Conservation (phyloP, 345 rosid species). For the Salix exigua region DNA sequence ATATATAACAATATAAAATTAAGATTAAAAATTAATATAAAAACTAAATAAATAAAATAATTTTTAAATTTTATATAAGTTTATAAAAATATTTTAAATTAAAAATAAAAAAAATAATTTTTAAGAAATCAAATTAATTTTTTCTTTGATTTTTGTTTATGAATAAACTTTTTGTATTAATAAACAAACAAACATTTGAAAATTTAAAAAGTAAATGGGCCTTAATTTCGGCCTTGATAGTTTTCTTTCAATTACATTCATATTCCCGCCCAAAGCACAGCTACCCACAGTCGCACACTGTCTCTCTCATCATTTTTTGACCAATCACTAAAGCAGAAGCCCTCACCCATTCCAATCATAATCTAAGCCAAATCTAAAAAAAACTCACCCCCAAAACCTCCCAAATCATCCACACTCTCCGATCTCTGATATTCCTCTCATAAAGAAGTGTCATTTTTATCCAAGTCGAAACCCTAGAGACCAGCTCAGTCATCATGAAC, state of each 20-base stretch:
- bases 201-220: too few relatives aligned
- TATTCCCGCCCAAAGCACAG: conserved; percentile 32
- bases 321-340: not conserved
- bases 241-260: conserved; percentile 17
- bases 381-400: not conserved
- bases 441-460: conserved; percentile 3
- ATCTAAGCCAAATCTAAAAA: not conserved
- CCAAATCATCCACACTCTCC: conserved; percentile 19
- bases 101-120: not conserved
- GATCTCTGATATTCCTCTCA: conserved; percentile 12
- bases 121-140: too few relatives aligned
- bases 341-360: conserved; percentile 9
- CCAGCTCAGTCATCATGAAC: conserved; percentile 47
- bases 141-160: too few relatives aligned
- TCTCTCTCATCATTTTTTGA: conserved; percentile 3
- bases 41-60: too few relatives aligned
- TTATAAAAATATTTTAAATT: too few relatives aligned
- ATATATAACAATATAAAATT: too few relatives aligned
- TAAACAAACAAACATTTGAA: too few relatives aligned
- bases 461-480: conserved; percentile 25
- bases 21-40: too few relatives aligned
- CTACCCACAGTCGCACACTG: conserved; percentile 3
- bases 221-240: conserved; percentile 6
- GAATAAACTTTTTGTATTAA: too few relatives aligned
- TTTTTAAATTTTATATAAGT: too few relatives aligned